Evolutionary conservation across 169 alveolate genomes (phyloP).

Genomic region (Plasmodium falciparum): DNA sequence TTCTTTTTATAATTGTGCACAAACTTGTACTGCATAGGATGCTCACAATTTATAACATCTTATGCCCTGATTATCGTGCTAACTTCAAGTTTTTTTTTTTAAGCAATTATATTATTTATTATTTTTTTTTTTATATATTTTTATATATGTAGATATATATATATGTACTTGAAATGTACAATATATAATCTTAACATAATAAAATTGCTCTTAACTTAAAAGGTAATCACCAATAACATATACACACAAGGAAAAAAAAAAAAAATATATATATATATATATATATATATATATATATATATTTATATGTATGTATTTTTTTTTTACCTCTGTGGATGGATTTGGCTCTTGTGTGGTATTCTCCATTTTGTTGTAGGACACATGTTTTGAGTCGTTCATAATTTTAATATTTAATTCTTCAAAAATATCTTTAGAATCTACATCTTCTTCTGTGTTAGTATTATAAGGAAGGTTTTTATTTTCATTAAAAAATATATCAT

Average conservation of each 20-base stretch:
- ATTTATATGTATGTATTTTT: too few species aligned
- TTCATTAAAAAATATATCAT: slow-evolving; percentile 18
- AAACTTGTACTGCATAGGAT: slow-evolving; percentile 57
- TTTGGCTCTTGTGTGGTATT: slow-evolving; percentile 5
- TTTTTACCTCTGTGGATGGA: slow-evolving; percentile 32
- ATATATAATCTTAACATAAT: background rate
- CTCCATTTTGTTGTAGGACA: slow-evolving; percentile 18
- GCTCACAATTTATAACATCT: slow-evolving; percentile 39
- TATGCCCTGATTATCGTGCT: slow-evolving; percentile 55
- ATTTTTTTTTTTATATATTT: slow-evolving; percentile 17
- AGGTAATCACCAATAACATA: too few species aligned
- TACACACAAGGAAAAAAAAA: too few species aligned
- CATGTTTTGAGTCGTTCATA: slow-evolving; percentile 24
- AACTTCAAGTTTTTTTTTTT: slow-evolving; percentile 5
- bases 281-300: too few species aligned
- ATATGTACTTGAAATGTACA: background rate
- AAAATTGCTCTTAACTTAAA: slow-evolving; percentile 25
- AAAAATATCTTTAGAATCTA: slow-evolving; percentile 32
- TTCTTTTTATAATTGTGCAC: slow-evolving; percentile 12
- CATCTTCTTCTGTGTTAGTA: slow-evolving; percentile 17
- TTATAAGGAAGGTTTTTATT: slow-evolving; percentile 10
- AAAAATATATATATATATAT: too few species aligned
- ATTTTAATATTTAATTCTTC: slow-evolving; percentile 52
- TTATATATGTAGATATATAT: background rate
- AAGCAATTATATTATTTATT: slow-evolving; percentile 64